Conservation (phyloP, 352 stramenopile species). For the Phytophthora vignae region DNA sequence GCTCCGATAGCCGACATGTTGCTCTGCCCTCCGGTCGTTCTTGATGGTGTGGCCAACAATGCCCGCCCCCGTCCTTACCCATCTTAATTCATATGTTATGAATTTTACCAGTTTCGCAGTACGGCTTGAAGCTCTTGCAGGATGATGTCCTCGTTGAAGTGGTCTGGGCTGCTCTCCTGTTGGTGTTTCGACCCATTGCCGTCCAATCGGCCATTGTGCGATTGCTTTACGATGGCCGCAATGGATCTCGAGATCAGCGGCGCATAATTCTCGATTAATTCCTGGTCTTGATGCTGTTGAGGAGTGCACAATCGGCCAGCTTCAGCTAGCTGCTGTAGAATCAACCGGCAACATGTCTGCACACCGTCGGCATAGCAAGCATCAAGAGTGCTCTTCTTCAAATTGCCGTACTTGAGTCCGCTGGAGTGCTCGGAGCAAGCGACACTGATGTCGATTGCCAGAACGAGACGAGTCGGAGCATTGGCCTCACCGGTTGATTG, state of each 20-base stretch:
- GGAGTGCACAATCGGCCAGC: conserved; percentile 55
- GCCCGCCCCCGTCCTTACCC: conserved; percentile 5
- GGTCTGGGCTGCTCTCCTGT: conserved; percentile 8
- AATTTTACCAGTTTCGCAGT: conserved; percentile 35
- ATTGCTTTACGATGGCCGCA: conserved; percentile 43
- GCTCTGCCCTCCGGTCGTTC: conserved; percentile 20
- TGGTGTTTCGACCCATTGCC: not conserved
- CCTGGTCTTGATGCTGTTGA: conserved; percentile 58
- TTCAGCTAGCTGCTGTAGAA: conserved; percentile 61
- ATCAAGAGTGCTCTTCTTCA: conserved; percentile 69
- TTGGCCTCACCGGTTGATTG: conserved; percentile 9
- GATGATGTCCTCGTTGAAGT: conserved; percentile 36
- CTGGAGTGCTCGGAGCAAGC: not conserved
- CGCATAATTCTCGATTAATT: conserved; percentile 57
- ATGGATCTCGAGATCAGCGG: conserved; percentile 68
- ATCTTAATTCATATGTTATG: conserved; percentile 28
- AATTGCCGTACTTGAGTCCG: conserved; percentile 54
- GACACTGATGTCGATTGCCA: conserved; percentile 67
- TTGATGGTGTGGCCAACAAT: conserved; percentile 54
- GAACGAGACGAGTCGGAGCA: conserved; percentile 40
- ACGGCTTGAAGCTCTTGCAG: conserved; percentile 38
- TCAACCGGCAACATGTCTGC: conserved; percentile 46
- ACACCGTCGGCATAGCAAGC: conserved; percentile 47
- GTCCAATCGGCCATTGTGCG: conserved; percentile 8
- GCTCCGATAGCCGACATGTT: conserved; percentile 87